These are phyloP conservation scores for Paraphysoderma sedebokerense DNA, from an alignment of 371 early-diverging fungal species.

Conservation along the genomic window DNA sequence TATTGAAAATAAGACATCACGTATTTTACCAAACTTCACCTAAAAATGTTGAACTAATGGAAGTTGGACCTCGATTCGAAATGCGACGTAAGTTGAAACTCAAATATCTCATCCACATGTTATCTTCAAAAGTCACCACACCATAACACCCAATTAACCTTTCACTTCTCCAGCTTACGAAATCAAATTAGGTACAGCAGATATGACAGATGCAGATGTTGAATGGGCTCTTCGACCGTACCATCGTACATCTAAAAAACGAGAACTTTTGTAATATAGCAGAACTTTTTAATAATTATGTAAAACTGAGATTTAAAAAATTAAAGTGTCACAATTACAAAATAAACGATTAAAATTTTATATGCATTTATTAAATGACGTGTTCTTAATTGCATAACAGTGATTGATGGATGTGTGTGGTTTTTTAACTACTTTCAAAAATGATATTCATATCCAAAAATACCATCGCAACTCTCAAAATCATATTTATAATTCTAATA, in stretches of 20 bases:
- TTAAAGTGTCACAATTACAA: too few species aligned
- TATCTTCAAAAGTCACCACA: neutral
- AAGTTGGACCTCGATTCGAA: constrained; percentile 97
- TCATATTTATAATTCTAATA: neutral
- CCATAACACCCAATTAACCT: neutral
- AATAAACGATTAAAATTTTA: too few species aligned
- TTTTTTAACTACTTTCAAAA: too few species aligned
- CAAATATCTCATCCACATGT: too few species aligned
- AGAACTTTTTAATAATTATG: too few species aligned
- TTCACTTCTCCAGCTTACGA: constrained; percentile 49
- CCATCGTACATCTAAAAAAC: constrained; percentile 85
- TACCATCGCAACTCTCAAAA: neutral
- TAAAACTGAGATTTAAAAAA: too few species aligned
- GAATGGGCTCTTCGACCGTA: constrained; percentile 96
- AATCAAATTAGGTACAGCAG: constrained; percentile 82
- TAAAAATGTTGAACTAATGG: constrained; percentile 80
- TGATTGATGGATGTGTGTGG: too few species aligned
- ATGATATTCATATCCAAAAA: too few species aligned
- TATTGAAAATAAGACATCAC: constrained; percentile 52
- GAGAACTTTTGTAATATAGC: constrained; percentile 51
- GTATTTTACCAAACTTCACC: constrained; percentile 71
- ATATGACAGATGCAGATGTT: constrained; percentile 85
- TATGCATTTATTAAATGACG: too few species aligned
- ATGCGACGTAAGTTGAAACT: constrained; percentile 54
- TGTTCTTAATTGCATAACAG: too few species aligned